Evolutionary conservation across 257 asterid genomes (phyloP).

Genomic region (Ocimum tenuiflorum): DNA sequence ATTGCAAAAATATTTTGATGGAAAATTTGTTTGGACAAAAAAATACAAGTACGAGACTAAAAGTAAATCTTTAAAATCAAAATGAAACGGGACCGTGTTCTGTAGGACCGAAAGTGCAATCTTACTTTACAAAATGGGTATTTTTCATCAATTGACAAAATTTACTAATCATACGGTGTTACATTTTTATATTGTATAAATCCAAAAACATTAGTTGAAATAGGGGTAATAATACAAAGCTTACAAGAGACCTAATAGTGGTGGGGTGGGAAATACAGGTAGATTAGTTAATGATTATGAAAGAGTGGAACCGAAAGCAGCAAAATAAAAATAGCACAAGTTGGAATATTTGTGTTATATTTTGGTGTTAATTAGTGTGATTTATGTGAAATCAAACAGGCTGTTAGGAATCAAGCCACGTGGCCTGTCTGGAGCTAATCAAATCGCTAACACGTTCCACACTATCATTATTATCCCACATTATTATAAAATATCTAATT

Average conservation of each 20-base stretch:
- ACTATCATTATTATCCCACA: slow-evolving; percentile 23
- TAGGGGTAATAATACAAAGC: not conserved
- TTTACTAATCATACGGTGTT: too few species aligned
- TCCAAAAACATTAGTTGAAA: not conserved
- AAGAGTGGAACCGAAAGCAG: not conserved
- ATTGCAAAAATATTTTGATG: too few species aligned
- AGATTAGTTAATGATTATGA: not conserved
- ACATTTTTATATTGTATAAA: too few species aligned
- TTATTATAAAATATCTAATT: not conserved
- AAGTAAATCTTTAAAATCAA: too few species aligned
- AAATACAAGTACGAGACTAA: too few species aligned
- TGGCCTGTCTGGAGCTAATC: slow-evolving; percentile 41
- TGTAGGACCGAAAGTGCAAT: too few species aligned
- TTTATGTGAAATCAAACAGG: slow-evolving; percentile 18
- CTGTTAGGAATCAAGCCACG: slow-evolving; percentile 58
- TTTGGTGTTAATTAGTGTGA: slow-evolving; percentile 3
- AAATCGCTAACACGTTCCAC: slow-evolving; percentile 44
- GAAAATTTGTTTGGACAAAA: too few species aligned
- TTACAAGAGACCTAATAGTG: not conserved
- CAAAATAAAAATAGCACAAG: not conserved
- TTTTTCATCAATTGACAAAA: too few species aligned
- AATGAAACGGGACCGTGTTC: too few species aligned
- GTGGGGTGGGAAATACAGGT: not conserved
- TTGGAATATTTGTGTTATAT: not conserved
- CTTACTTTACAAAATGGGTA: too few species aligned